Base-by-base conservation (phyloP, 441 rosid species). In the Gossypium davidsonii region DNA sequence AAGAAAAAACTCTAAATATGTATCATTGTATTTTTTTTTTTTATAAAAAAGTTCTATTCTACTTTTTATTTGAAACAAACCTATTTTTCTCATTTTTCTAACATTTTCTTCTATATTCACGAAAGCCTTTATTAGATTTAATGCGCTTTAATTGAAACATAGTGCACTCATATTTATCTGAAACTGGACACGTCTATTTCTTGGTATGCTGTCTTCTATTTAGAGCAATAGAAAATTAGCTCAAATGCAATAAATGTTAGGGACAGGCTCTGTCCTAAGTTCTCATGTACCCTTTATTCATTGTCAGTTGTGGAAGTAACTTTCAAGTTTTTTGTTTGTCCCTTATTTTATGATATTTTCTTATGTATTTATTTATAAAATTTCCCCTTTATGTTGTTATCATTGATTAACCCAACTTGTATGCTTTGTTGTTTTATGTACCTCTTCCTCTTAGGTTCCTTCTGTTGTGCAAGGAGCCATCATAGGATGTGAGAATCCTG, bases 391-490 rank as follows among this genome's bases (percentile, higher is more conserved):
- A 8, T 21, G 8, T 0, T 39, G 20, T 55, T 21, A 5, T 39
- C 4, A 4, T 55, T 11, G 42, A 64, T 51, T 20, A 72, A 6
- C 71, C 15, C 44, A 53, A 75, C 57, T 76, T 21, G 77, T 65
- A 46, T 76, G 53, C 25, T 18, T 80, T 61, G 74, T 6, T 49
- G 81, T 66, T 68, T 26, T 79, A 67, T 71, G 52, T 75, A 78
- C 73, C 18, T 59, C 77, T 44, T 60, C 55, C 63, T 58, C 37
- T 28, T 79, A 83, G 90, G 85, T 69, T 74, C 58, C 61, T 55
- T 67, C 78, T 42, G 79, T 62, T 73, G 68, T 71, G 73, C 82
- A 64, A 15, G 80, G 71, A 74, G 82, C 82, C 63, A 44, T 63
- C 26, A 63, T 63, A 70, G 80, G 46, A 28, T 62, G 70, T 72